Base-by-base conservation (phyloP, 306 rosid genomes). In the Medicago lupulina region DNA sequence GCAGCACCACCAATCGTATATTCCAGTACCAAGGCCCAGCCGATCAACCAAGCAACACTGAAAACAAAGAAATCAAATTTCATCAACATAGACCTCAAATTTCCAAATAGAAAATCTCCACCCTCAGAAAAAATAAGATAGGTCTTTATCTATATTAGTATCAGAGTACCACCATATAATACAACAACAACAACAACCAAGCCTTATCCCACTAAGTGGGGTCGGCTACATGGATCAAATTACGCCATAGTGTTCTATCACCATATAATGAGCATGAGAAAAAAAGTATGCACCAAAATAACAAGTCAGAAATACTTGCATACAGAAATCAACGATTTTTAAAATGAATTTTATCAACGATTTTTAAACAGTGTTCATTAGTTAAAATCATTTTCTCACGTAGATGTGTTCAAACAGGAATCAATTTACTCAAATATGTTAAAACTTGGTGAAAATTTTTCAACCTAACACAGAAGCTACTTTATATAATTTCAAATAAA, bases 11-110 rank as follows among this genome's bases (percentile, higher is more conserved):
- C 93, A 43, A 95, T 86, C 41, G 97, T 89, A 81, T 95, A 95
- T 84, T 95, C 99, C 74, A 95, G 81, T 65, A 95, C 71, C 86
- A 95, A 76, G 44, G 93, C 85, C 99, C 99, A 95, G 16, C 99
- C 99, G 17, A 95, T 70, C 81, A 95, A 80, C 99, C 99, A 95
- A 87, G 97, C 99, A 73, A 88, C 92, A 16, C 99, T 94, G 79
- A 41, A 61, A 57, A 61, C 70, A 86, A 69, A 76, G 38, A 5
- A 82, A 76, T 59, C 18, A 53, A 53, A 41, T 63, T 74, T 66
- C 19, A 4, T 9, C 40, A 40, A 64, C 25, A 39, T 1, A 36
- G 40, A 79, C 68, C 25, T 17, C 59, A 50, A 50, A 34, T 34
- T 34, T 34, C 38, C 7, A 34, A 2, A 34, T 34, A 34, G 38